Evolutionary conservation across 148 eudicot genomes (phyloP).

Genomic region (Vaccinium corymbosum): DNA sequence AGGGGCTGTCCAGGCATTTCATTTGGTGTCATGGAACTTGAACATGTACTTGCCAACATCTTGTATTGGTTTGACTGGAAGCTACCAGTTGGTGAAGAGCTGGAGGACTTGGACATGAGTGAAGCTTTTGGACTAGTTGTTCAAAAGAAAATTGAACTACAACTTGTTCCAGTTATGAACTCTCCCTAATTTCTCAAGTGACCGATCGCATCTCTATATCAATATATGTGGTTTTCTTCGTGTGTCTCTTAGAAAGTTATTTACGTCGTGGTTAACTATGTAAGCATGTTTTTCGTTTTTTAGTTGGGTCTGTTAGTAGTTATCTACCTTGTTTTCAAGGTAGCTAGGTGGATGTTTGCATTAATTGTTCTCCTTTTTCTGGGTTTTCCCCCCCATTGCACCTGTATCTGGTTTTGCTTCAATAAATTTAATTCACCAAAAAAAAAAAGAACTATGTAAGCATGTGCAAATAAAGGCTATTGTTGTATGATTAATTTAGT

Average conservation of each 20-base stretch:
- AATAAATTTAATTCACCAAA: not conserved
- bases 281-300: not conserved
- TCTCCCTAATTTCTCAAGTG: not conserved
- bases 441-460: not conserved
- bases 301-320: no score
- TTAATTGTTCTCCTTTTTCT: not conserved
- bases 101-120: constrained; percentile 8
- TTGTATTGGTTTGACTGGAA: constrained; percentile 8
- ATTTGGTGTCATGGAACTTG: constrained; percentile 14
- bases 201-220: not conserved
- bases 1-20: constrained; percentile 33
- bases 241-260: not conserved
- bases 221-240: not conserved
- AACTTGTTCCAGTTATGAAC: not conserved
- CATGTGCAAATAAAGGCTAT: not conserved
- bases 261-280: not conserved
- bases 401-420: not conserved
- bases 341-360: no score
- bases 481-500: not conserved
- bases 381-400: not conserved
- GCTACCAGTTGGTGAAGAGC: not conserved
- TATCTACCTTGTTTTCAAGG: no score
- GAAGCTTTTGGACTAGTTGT: not conserved
- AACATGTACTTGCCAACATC: constrained; percentile 9
- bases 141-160: not conserved